Percentiles rank a stretch among this genome's conserved stretches.
Conservation (phyloP, 495 filamentous ascomycete genomes). For the Aspergillus incahuasiensis region DNA sequence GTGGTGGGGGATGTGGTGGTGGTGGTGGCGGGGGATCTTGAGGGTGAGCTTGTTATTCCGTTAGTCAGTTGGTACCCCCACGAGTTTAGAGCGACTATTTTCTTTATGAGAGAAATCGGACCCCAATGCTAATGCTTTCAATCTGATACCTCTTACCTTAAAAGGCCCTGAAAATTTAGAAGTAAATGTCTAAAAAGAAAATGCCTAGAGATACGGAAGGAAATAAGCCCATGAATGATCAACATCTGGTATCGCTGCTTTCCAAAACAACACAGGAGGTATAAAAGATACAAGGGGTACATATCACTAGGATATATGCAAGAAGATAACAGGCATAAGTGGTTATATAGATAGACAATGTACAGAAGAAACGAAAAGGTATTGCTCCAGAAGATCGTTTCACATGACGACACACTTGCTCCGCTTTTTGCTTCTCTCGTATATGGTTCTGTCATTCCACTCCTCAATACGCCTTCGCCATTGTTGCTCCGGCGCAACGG, state of each 20-base stretch:
- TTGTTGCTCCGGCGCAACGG: constrained; percentile 33
- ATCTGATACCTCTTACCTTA: neutral
- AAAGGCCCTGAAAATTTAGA: neutral
- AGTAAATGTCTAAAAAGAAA: neutral
- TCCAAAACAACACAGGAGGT: too few species aligned
- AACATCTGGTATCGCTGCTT: constrained; percentile 6
- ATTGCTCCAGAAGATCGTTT: neutral
- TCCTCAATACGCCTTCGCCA: constrained; percentile 43
- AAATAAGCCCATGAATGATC: neutral
- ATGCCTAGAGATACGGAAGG: neutral
- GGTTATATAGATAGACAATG: neutral
- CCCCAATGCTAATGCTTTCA: neutral
- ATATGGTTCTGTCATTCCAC: constrained; percentile 43
- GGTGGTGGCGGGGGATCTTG: neutral
- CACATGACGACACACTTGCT: constrained; percentile 41
- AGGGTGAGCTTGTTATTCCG: neutral
- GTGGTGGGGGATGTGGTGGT: neutral
- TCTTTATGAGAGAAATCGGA: too few species aligned
- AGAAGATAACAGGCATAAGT: neutral
- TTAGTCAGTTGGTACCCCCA: too few species aligned
- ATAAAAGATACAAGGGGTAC: neutral
- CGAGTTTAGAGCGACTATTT: too few species aligned
- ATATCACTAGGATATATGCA: constrained; percentile 4
- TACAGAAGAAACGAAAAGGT: constrained; percentile 1
- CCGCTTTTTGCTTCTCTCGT: constrained; percentile 31